Evolutionary conservation across 2,329 filamentous ascomycete genomes (phyloP).

Genomic region (Colletotrichum theobromicola): DNA sequence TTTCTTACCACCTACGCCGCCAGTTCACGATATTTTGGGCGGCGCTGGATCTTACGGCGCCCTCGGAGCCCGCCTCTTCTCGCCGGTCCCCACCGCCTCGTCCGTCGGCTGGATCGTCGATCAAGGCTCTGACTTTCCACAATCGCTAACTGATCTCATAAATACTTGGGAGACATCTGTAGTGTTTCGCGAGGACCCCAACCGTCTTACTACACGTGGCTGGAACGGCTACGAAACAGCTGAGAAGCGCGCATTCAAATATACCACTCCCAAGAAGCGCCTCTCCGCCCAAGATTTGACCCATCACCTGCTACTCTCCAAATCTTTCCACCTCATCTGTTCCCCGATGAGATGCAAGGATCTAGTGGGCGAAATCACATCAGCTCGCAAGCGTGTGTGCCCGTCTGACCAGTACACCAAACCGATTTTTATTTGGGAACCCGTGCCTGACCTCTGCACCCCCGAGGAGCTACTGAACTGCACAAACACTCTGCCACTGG

Average conservation of each 20-base stretch:
- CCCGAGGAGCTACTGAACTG: conserved; percentile 70
- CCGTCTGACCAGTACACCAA: conserved; percentile 45
- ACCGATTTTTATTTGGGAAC: conserved; percentile 92
- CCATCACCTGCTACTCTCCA: conserved; percentile 69
- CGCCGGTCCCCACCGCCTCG: conserved; percentile 68
- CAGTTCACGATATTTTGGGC: conserved; percentile 79
- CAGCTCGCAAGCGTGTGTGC: conserved; percentile 52
- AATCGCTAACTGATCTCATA: conserved; percentile 66
- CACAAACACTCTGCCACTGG: conserved; percentile 65
- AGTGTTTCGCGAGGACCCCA: conserved; percentile 68
- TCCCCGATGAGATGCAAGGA: conserved; percentile 77
- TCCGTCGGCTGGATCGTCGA: conserved; percentile 91
- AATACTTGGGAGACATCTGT: conserved; percentile 78
- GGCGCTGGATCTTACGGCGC: conserved; percentile 89
- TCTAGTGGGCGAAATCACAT: conserved; percentile 74
- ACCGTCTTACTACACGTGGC: conserved; percentile 81
- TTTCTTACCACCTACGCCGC: conserved; percentile 71
- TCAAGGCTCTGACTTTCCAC: conserved; percentile 85
- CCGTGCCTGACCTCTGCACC: conserved; percentile 86
- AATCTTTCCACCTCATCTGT: conserved; percentile 88
- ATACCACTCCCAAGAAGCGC: conserved; percentile 84
- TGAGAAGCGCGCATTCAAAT: conserved; percentile 78
- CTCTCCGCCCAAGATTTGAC: conserved; percentile 77
- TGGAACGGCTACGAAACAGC: conserved; percentile 88
- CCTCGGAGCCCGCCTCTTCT: conserved; percentile 87